Evolutionary conservation across 2,329 filamentous ascomycete genomes (phyloP), one percentile per base, ranked within the genome.

Genomic region (Aureobasidium sp.): DNA sequence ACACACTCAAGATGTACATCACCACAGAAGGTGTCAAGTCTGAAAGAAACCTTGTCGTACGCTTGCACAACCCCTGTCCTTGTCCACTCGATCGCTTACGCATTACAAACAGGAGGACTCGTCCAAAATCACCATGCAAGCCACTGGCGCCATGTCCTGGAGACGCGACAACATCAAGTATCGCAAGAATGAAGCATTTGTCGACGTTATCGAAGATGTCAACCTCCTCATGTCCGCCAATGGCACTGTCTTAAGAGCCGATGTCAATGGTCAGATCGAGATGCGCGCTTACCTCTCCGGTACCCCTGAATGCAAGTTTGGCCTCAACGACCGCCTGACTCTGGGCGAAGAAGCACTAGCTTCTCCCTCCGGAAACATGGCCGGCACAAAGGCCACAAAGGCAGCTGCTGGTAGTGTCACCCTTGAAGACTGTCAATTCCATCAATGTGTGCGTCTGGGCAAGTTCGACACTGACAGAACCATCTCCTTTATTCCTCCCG

Each of bases 1-100:
- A 98, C 70, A 97, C 93, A 14, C 77, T 98, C 63, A 98, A 98
- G 74, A 97, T 97, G 91, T 98, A 98, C 77, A 98, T 98, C 66
- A 98, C 94, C 38, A 98, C 93, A 30, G 93, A 98, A 74, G 93
- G 93, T 55, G 91, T 98, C 72, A 96, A 96, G 71, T 94, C 90
- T 27, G 90, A 90, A 69, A 77, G 83, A 61, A 38, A 40, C 27
- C 54, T 56, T 6, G 34, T 53, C 14, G 51, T 53, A 39, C 19
- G 34, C 12, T 30, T 8, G 14, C 84, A 80, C 60, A 85, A 84
- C 72, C 70, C 68, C 68, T 2, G 11, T n/a, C 8, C n/a, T 4
- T 14, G 2, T 27, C 19, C 64, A 39, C 11, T 8, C 45, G 21
- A 19, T 24, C 19, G 30, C 50, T 39, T 12, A 34, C 49, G 19